These are phyloP conservation scores for Exophiala sp. DNA, from an alignment of 2,329 filamentous ascomycete species.

Conservation along the genomic window DNA sequence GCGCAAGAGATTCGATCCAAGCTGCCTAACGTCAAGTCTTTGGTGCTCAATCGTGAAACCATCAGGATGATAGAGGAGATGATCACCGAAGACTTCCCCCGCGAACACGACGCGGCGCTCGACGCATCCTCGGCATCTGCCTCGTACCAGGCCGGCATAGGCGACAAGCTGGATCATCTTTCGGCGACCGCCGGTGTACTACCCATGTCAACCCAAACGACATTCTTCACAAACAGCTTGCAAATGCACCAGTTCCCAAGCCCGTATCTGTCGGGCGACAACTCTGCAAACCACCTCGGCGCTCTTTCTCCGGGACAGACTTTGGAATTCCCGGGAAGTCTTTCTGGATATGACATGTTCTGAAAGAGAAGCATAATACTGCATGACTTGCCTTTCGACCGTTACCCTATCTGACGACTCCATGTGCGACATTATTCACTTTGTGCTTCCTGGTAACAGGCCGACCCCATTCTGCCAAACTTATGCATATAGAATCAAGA, in stretches of 20 bases:
- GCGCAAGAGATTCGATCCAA: constrained; percentile 1
- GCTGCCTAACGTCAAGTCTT: constrained; percentile 3
- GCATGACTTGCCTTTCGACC: too few species aligned
- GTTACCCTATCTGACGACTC: too few species aligned
- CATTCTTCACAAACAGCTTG: constrained; percentile 5
- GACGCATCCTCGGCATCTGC: neutral
- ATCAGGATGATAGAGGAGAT: constrained; percentile 14
- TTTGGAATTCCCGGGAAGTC: constrained; percentile 4
- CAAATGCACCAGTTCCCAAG: constrained; percentile 6
- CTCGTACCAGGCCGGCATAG: neutral
- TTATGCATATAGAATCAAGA: too few species aligned
- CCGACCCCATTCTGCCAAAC: too few species aligned
- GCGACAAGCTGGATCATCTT: constrained; percentile 2
- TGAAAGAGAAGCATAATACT: neutral
- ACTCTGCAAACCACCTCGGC: neutral
- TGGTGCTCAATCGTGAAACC: constrained; percentile 8
- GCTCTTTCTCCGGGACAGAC: neutral
- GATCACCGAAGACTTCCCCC: constrained; percentile 7
- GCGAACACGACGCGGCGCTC: neutral
- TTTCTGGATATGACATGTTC: constrained; percentile 6
- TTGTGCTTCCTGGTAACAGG: too few species aligned
- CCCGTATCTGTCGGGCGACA: neutral
- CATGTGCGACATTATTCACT: too few species aligned
- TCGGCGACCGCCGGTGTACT: neutral
- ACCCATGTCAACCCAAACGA: neutral